phyloP scores from a whole-genome alignment of 1,284 basidiomycete genomes.

The Sporisorium iseilematis-ciliati region DNA sequence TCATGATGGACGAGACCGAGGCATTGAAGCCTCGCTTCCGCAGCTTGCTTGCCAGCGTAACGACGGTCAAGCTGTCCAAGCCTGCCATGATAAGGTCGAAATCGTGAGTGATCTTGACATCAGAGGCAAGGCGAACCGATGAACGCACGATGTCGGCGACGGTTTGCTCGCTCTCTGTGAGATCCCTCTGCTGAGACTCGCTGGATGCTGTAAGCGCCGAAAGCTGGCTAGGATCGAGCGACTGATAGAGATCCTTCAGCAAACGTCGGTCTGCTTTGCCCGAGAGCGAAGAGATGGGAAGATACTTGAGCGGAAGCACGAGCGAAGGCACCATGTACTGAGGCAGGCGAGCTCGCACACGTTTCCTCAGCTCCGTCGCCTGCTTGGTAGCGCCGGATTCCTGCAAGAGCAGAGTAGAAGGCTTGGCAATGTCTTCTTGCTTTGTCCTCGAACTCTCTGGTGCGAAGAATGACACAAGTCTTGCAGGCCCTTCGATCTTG shows the following conservation, averaged over 20 bases:
- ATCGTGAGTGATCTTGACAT: slow-evolving; percentile 21
- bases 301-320: slow-evolving; percentile 47
- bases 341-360: slow-evolving; percentile 41
- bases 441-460: slow-evolving; percentile 20
- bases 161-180: slow-evolving; percentile 30
- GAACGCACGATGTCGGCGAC: slow-evolving; percentile 38
- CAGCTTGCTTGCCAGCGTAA: slow-evolving; percentile 55
- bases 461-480: slow-evolving; percentile 54
- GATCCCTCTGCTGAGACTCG: slow-evolving; percentile 12
- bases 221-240: slow-evolving; percentile 15
- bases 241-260: slow-evolving; percentile 43
- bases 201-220: neutral
- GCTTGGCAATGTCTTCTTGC: slow-evolving; percentile 4
- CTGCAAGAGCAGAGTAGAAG: slow-evolving; percentile 10
- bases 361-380: slow-evolving; percentile 19
- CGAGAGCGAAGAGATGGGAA: slow-evolving; percentile 60
- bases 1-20: slow-evolving; percentile 48
- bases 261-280: slow-evolving; percentile 58
- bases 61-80: slow-evolving; percentile 62
- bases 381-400: slow-evolving; percentile 14
- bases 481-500: slow-evolving; percentile 32
- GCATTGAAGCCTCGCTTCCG: slow-evolving; percentile 33
- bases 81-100: slow-evolving; percentile 57
- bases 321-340: slow-evolving; percentile 64
- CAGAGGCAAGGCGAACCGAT: slow-evolving; percentile 20